A percentile compares a stretch with the other conserved stretches of the same genome.
These are phyloP conservation scores for Ananas comosus DNA, from an alignment of 176 grass and related monocot genomes.

Conservation along the genomic window DNA sequence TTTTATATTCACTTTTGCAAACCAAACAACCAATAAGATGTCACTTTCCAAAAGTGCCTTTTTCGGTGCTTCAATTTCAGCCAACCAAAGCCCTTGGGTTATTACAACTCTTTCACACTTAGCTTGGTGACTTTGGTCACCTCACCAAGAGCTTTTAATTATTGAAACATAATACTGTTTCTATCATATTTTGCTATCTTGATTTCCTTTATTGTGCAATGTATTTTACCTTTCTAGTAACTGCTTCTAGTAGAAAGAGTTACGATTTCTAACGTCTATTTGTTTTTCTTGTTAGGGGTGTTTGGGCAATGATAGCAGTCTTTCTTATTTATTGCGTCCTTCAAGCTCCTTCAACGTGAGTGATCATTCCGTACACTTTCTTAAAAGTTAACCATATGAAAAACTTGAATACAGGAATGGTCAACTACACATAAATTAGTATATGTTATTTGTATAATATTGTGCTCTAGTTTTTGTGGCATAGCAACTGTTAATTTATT, in stretches of 20 bases:
- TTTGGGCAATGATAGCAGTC: slow-evolving; percentile 94
- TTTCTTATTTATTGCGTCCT: slow-evolving; percentile 95
- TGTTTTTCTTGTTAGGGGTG: slow-evolving; percentile 46
- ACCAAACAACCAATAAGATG: too few species aligned
- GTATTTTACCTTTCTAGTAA: neutral
- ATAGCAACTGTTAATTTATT: neutral
- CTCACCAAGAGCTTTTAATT: neutral
- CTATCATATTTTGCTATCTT: neutral
- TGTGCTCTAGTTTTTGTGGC: neutral
- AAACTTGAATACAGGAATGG: neutral
- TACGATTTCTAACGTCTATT: neutral
- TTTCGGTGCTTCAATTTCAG: too few species aligned
- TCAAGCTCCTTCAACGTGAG: slow-evolving; percentile 98
- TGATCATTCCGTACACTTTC: slow-evolving; percentile 15
- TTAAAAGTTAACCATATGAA: neutral
- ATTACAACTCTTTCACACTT: too few species aligned
- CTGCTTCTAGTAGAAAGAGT: neutral
- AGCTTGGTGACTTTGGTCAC: neutral
- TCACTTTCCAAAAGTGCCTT: too few species aligned
- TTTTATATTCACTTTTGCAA: too few species aligned
- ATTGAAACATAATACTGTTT: neutral
- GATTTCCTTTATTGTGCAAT: neutral
- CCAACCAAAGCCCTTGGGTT: too few species aligned
- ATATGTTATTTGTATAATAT: neutral
- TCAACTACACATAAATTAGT: too few species aligned